These are phyloP conservation scores for Ceratobasidium sp. DNA, from an alignment of 1,284 basidiomycete species.

Conservation along the genomic window DNA sequence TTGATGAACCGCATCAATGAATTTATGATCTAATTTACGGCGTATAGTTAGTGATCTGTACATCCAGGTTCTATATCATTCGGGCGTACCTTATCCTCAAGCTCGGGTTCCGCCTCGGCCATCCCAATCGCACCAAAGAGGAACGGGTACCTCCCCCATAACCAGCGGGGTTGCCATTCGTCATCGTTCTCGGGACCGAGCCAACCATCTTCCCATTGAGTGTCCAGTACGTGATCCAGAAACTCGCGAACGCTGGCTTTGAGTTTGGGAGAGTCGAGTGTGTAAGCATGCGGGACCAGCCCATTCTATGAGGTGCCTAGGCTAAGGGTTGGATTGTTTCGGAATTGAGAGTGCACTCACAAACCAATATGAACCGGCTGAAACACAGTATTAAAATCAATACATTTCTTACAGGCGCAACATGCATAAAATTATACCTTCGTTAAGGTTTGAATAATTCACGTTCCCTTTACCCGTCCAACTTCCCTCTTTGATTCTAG, in stretches of 20 bases:
- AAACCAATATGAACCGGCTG: constrained; percentile 67
- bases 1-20: constrained; percentile 52
- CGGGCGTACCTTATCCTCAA: constrained; percentile 47
- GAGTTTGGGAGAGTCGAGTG: constrained; percentile 56
- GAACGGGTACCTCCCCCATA: constrained; percentile 66
- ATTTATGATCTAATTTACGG: neutral
- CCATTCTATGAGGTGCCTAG: constrained; percentile 52
- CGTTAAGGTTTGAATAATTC: constrained; percentile 60
- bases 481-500: constrained; percentile 19
- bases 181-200: constrained; percentile 61
- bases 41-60: neutral
- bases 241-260: constrained; percentile 59
- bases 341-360: constrained; percentile 50
- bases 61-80: too few species aligned
- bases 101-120: constrained; percentile 47
- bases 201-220: constrained; percentile 64
- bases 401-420: neutral
- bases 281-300: constrained; percentile 60
- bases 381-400: constrained; percentile 3
- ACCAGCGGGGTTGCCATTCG: constrained; percentile 59
- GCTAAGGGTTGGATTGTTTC: too few species aligned
- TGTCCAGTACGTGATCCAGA: constrained; percentile 60
- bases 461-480: constrained; percentile 31
- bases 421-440: constrained; percentile 53
- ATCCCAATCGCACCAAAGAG: constrained; percentile 57